phyloP scores from a whole-genome alignment of 108 stramenopile species.

The Discostella stelligeroides region DNA sequence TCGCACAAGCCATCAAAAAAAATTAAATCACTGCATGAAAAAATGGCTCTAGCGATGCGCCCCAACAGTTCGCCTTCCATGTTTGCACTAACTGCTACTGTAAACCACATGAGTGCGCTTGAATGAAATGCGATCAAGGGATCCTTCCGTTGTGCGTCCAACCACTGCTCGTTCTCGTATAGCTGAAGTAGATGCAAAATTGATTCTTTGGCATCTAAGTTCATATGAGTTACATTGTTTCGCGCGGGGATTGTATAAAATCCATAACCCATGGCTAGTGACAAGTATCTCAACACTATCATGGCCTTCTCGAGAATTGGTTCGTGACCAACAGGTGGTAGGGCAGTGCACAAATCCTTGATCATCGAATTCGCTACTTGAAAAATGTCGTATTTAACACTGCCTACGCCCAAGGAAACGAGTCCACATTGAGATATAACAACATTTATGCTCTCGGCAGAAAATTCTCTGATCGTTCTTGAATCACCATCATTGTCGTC shows the following conservation, averaged over 20 bases:
- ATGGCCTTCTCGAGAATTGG: slow-evolving; percentile 9
- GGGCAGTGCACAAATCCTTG: slow-evolving; percentile 11
- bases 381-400: slow-evolving; percentile 61
- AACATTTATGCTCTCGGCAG: slow-evolving; percentile 60
- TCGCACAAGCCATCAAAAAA: slow-evolving; percentile 7
- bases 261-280: slow-evolving; percentile 59
- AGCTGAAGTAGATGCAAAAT: slow-evolving; percentile 33
- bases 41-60: slow-evolving; percentile 17
- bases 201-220: slow-evolving; percentile 36
- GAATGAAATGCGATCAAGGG: slow-evolving; percentile 25
- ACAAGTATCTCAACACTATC: slow-evolving; percentile 31
- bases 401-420: slow-evolving; percentile 65
- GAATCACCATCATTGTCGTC: slow-evolving; percentile 10
- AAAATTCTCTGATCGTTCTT: slow-evolving; percentile 7
- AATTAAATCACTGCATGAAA: slow-evolving; percentile 21
- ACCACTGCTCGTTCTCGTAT: slow-evolving; percentile 32
- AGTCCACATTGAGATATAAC: slow-evolving; percentile 66
- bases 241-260: slow-evolving; percentile 34
- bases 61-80: slow-evolving; percentile 26
- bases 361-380: slow-evolving; percentile 44
- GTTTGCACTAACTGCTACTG: slow-evolving; percentile 33
- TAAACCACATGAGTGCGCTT: slow-evolving; percentile 52
- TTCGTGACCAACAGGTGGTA: not conserved
- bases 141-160: slow-evolving; percentile 14
- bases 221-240: slow-evolving; percentile 41